These are phyloP conservation scores for Fusarium nodosum DNA, from an alignment of 2,329 filamentous ascomycete species.

Conservation along the genomic window DNA sequence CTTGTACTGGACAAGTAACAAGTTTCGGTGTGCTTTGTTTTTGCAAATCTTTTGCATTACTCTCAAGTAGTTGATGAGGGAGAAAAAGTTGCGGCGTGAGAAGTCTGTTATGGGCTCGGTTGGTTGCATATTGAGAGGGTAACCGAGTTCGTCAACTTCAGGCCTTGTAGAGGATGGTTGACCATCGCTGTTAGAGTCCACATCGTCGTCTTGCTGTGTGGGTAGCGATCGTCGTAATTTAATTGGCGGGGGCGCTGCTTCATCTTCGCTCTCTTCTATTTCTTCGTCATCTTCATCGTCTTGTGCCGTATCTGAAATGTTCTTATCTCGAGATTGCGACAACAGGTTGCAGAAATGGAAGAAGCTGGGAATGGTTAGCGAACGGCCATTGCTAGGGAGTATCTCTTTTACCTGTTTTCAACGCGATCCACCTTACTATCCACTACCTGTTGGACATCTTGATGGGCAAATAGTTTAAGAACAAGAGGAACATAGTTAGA, in stretches of 20 bases:
- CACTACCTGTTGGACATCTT: conserved; percentile 91
- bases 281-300: conserved; percentile 53
- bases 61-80: conserved; percentile 93
- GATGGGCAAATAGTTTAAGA: conserved; percentile 92
- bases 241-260: conserved; percentile 88
- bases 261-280: conserved; percentile 74
- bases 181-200: conserved; percentile 52
- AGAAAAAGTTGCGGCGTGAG: conserved; percentile 95
- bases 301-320: conserved; percentile 54
- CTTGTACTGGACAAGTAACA: conserved; percentile 96
- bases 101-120: conserved; percentile 86
- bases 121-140: conserved; percentile 78
- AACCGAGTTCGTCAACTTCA: conserved; percentile 88
- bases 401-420: conserved; percentile 76
- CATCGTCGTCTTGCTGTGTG: conserved; percentile 51
- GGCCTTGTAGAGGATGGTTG: conserved; percentile 59
- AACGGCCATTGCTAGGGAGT: neutral
- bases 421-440: conserved; percentile 87
- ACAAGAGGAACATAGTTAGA: conserved; percentile 95
- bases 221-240: conserved; percentile 67
- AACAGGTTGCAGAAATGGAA: conserved; percentile 88
- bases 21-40: conserved; percentile 92
- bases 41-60: conserved; percentile 98
- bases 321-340: conserved; percentile 63
- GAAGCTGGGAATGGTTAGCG: conserved; percentile 69